These are phyloP conservation scores for Neurospora sp. DNA, from an alignment of 495 filamentous ascomycete genomes.

Conservation along the genomic window DNA sequence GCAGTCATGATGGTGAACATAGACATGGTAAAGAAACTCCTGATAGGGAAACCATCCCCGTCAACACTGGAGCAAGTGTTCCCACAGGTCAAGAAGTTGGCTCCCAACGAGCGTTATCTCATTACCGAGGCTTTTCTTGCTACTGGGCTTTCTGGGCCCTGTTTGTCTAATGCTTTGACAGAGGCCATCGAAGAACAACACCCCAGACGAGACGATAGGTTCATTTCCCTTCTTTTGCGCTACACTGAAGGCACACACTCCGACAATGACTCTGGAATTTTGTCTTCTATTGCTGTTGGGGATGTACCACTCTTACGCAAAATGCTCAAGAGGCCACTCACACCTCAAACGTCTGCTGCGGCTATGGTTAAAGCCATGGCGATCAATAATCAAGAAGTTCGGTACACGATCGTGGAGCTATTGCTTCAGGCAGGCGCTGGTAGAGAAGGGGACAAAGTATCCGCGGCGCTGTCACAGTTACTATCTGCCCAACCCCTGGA, in stretches of 20 bases:
- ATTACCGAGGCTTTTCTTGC: constrained; percentile 31
- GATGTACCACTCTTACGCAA: constrained; percentile 27
- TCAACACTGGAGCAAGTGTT: constrained; percentile 32
- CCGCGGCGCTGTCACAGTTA: constrained; percentile 23
- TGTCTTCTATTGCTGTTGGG: constrained; percentile 27
- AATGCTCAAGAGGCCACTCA: constrained; percentile 27
- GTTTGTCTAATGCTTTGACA: constrained; percentile 29
- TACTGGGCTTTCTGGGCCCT: constrained; percentile 25
- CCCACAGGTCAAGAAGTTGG: constrained; percentile 22
- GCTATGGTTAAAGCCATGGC: constrained; percentile 30
- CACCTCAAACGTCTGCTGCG: constrained; percentile 25
- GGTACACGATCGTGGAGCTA: constrained; percentile 30
- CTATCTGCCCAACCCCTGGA: constrained; percentile 27
- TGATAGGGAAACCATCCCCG: constrained; percentile 27
- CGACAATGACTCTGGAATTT: constrained; percentile 32
- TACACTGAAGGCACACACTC: constrained; percentile 36
- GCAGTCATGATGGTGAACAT: constrained; percentile 27
- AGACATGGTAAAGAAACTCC: constrained; percentile 28
- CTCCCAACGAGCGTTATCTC: constrained; percentile 24
- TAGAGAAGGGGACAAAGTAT: constrained; percentile 21
- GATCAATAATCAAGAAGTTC: constrained; percentile 14
- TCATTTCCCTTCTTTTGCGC: constrained; percentile 33
- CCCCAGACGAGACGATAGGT: constrained; percentile 28
- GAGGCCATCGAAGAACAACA: constrained; percentile 33
- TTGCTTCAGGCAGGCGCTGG: constrained; percentile 30